phyloP scores from a whole-genome alignment of 208 protist genomes.

The Trypanosoma conorhini region DNA sequence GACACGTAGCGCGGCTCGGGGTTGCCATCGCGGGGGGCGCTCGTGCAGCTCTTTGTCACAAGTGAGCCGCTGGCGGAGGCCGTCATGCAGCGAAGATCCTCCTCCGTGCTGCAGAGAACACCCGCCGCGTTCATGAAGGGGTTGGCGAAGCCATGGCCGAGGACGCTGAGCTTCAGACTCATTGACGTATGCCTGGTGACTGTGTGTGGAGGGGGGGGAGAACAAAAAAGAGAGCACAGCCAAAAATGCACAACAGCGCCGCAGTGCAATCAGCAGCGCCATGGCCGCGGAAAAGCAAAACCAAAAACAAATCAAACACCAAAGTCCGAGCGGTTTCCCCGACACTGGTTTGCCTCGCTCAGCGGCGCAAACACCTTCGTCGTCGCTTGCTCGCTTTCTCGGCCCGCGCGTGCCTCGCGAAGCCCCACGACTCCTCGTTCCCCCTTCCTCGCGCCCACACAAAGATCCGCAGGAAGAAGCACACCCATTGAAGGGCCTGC shows the following conservation, averaged over 20 bases:
- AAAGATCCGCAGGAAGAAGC: too few relatives aligned
- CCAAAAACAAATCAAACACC: background rate
- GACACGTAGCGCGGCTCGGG: slow-evolving; percentile 74
- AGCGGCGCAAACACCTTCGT: too few relatives aligned
- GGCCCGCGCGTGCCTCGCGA: too few relatives aligned
- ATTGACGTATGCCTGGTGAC: slow-evolving; percentile 30
- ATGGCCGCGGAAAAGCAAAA: slow-evolving; percentile 17
- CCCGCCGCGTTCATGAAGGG: slow-evolving; percentile 91
- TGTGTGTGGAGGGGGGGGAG: background rate
- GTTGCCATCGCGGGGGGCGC: slow-evolving; percentile 67
- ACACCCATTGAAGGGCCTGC: too few relatives aligned
- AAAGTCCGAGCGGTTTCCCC: too few relatives aligned
- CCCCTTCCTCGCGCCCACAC: too few relatives aligned
- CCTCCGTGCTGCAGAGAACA: slow-evolving; percentile 70
- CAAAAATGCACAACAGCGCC: slow-evolving; percentile 20
- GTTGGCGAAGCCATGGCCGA: slow-evolving; percentile 66
- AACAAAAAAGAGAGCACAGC: slow-evolving; percentile 13
- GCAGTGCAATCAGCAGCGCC: background rate
- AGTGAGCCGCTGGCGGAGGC: slow-evolving; percentile 62
- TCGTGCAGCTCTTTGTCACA: slow-evolving; percentile 87
- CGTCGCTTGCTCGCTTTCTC: too few relatives aligned
- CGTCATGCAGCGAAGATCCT: slow-evolving; percentile 66
- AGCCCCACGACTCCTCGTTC: too few relatives aligned
- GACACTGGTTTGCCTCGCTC: background rate
- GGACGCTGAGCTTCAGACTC: slow-evolving; percentile 66